These are phyloP conservation scores for Cronartium ribicola DNA, from an alignment of 1,284 basidiomycete species.

Conservation along the genomic window DNA sequence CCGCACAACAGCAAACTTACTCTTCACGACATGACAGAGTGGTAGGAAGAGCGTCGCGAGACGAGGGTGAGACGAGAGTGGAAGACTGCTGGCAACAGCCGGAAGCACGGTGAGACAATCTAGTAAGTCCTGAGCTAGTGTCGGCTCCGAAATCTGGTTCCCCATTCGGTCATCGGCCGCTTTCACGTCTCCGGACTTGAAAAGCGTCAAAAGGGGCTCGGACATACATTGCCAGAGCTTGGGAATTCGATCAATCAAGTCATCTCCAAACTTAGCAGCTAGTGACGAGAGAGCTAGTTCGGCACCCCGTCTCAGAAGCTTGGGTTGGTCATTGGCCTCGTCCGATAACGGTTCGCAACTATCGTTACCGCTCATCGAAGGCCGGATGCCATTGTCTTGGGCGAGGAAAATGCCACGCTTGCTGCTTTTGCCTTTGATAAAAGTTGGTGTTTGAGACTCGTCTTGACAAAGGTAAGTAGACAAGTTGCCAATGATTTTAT, in stretches of 20 bases:
- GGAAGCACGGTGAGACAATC: constrained; percentile 88
- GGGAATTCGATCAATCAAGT: constrained; percentile 71
- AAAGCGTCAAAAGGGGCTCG: constrained; percentile 68
- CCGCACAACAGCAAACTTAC: constrained; percentile 80
- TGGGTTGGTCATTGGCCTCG: constrained; percentile 49
- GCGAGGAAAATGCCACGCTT: constrained; percentile 75
- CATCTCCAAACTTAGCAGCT: constrained; percentile 70
- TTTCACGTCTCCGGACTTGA: constrained; percentile 56
- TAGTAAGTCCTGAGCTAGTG: constrained; percentile 77
- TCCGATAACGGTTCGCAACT: constrained; percentile 38
- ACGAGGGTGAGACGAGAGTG: constrained; percentile 65
- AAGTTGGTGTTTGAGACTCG: constrained; percentile 79
- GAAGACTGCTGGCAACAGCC: constrained; percentile 71
- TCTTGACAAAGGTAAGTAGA: constrained; percentile 97
- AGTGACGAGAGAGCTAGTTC: constrained; percentile 74
- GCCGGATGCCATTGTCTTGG: constrained; percentile 46
- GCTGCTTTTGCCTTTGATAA: constrained; percentile 62
- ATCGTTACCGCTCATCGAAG: constrained; percentile 19
- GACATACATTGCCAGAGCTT: constrained; percentile 93
- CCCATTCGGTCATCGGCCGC: constrained; percentile 61
- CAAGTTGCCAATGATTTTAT: constrained; percentile 96
- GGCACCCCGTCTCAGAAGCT: constrained; percentile 69
- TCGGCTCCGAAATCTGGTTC: constrained; percentile 45
- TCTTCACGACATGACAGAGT: constrained; percentile 71
- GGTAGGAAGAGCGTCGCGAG: constrained; percentile 71